These are phyloP conservation scores for Hypoxylon sp. DNA, from an alignment of 2,329 filamentous ascomycete genomes.

Conservation along the genomic window DNA sequence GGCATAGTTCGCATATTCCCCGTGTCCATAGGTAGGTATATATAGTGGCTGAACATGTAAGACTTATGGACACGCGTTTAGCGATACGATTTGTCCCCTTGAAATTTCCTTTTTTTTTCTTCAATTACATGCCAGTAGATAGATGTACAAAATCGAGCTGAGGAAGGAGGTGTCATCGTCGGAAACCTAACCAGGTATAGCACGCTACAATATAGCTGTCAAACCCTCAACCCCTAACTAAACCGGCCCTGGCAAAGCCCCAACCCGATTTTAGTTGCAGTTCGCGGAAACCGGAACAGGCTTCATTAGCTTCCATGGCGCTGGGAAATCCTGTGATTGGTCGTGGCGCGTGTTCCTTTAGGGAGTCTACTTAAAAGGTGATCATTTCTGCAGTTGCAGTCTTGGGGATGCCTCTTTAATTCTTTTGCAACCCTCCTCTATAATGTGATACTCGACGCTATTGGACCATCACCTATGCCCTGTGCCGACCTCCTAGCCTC, in stretches of 20 bases:
- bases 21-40: too few relatives aligned
- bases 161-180: neutral
- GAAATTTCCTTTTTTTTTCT: slow-evolving; percentile 3
- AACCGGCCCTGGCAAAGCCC: slow-evolving; percentile 15
- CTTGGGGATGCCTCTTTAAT: slow-evolving; percentile 16
- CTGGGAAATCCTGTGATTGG: slow-evolving; percentile 43
- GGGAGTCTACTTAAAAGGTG: slow-evolving; percentile 16
- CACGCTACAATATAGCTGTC: neutral
- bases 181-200: neutral
- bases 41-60: slow-evolving; percentile 9
- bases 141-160: neutral
- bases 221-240: slow-evolving; percentile 4
- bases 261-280: slow-evolving; percentile 29
- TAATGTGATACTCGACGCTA: slow-evolving; percentile 29
- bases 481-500: slow-evolving; percentile 15
- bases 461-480: slow-evolving; percentile 25
- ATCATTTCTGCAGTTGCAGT: slow-evolving; percentile 38
- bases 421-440: slow-evolving; percentile 21
- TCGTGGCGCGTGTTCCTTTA: slow-evolving; percentile 10
- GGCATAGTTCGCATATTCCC: neutral
- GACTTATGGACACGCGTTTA: slow-evolving; percentile 4
- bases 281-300: slow-evolving; percentile 35
- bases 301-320: slow-evolving; percentile 37
- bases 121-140: neutral
- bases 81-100: slow-evolving; percentile 18